Percentiles rank a stretch among this genome's conserved stretches.
Conservation (phyloP, 2,329 filamentous ascomycete species). For the Aspergillus sp. region DNA sequence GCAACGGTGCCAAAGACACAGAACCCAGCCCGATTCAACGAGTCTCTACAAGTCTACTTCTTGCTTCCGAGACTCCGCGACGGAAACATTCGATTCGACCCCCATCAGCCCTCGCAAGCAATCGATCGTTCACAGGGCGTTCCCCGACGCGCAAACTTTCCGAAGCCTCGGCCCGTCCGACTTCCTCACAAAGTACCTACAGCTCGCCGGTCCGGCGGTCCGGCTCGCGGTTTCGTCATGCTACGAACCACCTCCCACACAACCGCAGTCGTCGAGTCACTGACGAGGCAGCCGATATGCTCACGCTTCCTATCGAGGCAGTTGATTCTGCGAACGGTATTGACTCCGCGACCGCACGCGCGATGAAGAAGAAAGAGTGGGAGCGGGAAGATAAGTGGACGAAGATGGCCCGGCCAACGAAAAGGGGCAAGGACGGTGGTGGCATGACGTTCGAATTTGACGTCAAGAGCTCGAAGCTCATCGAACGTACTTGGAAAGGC, state of each 20-base stretch:
- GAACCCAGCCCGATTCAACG: constrained; percentile 45
- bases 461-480: constrained; percentile 68
- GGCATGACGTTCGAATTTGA: constrained; percentile 73
- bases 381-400: constrained; percentile 59
- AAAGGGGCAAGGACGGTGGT: constrained; percentile 43
- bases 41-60: constrained; percentile 51
- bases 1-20: constrained; percentile 20
- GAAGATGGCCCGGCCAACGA: constrained; percentile 52
- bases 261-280: constrained; percentile 47
- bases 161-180: constrained; percentile 37
- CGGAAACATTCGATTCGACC: constrained; percentile 46
- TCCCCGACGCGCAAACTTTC: constrained; percentile 35
- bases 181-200: constrained; percentile 40
- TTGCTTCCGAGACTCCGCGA: constrained; percentile 50
- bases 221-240: constrained; percentile 42
- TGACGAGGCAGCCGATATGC: constrained; percentile 57
- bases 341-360: constrained; percentile 40
- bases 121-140: constrained; percentile 35
- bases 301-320: constrained; percentile 50
- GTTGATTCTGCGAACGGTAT: constrained; percentile 37
- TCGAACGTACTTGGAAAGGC: constrained; percentile 93
- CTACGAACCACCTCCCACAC: constrained; percentile 46
- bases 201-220: constrained; percentile 33
- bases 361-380: constrained; percentile 52
- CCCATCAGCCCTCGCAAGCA: constrained; percentile 40